Conservation (phyloP, 768 basidiomycete genomes). For the Pisolithus orientalis region DNA sequence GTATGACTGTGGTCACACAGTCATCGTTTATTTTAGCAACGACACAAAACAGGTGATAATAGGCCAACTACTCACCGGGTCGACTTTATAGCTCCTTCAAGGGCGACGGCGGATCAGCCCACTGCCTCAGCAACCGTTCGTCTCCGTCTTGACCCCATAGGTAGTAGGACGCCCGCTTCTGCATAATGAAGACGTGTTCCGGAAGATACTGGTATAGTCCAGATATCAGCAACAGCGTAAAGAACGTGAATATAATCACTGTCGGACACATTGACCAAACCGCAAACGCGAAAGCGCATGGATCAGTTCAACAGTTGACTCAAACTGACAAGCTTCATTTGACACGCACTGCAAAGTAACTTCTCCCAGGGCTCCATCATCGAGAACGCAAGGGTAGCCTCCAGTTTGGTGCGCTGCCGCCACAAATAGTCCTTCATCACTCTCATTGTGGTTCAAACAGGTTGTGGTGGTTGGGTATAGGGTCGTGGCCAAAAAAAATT, state of each 20-base stretch:
- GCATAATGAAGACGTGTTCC: slow-evolving; percentile 48
- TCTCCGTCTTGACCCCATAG: slow-evolving; percentile 49
- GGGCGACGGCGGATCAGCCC: slow-evolving; percentile 19
- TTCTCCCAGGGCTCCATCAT: slow-evolving; percentile 74
- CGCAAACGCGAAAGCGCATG: background rate
- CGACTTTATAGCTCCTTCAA: slow-evolving; percentile 23
- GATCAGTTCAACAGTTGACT: background rate
- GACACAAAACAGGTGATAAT: background rate
- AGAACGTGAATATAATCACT: slow-evolving; percentile 39
- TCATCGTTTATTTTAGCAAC: background rate
- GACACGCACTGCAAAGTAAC: slow-evolving; percentile 45
- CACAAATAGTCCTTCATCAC: slow-evolving; percentile 25
- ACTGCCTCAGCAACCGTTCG: slow-evolving; percentile 26
- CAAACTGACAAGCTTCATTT: background rate
- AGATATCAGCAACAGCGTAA: slow-evolving; percentile 41
- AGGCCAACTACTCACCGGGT: background rate
- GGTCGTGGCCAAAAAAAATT: background rate
- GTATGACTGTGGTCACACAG: background rate
- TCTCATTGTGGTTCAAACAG: slow-evolving; percentile 10
- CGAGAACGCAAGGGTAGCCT: slow-evolving; percentile 52
- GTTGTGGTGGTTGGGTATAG: background rate
- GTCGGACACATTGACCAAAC: slow-evolving; percentile 7
- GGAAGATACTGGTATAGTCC: slow-evolving; percentile 57
- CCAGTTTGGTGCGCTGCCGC: slow-evolving; percentile 32
- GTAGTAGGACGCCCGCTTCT: slow-evolving; percentile 55